Conservation (phyloP, 148 eudicot species). For the Gaultheria prostrata region DNA sequence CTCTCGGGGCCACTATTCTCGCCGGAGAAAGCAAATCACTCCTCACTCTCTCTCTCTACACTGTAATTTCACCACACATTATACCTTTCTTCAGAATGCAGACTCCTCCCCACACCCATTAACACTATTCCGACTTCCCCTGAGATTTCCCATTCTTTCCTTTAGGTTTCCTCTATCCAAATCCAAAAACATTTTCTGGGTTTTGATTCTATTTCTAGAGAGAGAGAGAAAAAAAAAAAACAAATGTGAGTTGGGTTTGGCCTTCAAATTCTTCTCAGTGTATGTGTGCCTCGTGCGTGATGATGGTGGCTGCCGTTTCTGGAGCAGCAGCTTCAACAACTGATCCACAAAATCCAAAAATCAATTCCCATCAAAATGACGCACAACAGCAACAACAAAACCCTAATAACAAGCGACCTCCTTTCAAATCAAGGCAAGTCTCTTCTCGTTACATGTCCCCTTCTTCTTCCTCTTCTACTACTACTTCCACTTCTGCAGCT, state of each 20-base stretch:
- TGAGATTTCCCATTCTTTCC: conserved; percentile 30
- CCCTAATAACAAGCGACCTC: conserved; percentile 44
- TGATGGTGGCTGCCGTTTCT: conserved; percentile 80
- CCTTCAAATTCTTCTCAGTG: conserved; percentile 9
- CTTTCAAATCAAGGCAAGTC: conserved; percentile 65
- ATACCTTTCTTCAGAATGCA: conserved; percentile 22
- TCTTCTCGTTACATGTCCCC: conserved; percentile 83
- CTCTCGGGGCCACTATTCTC: conserved; percentile 13
- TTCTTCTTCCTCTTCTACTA: conserved; percentile 58
- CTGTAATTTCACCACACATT: conserved; percentile 16
- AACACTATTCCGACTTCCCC: conserved; percentile 19
- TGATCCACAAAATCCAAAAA: conserved; percentile 48
- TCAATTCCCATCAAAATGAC: conserved; percentile 26
- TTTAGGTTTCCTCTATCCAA: conserved; percentile 27
- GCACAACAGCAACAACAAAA: conserved; percentile 15
- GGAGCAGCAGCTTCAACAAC: conserved; percentile 38
- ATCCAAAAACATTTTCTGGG: conserved; percentile 14
- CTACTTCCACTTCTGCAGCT: conserved; percentile 37
- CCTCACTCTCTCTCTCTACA: conserved; percentile 17
- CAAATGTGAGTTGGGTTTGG: conserved; percentile 48
- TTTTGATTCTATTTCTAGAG: conserved; percentile 16
- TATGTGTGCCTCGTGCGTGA: conserved; percentile 25
- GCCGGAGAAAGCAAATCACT: conserved; percentile 16
- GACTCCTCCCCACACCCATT: conserved; percentile 19
- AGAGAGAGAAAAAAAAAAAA: not conserved